Base-by-base conservation (phyloP, 1,139 yeast species). In the Debaryomycetaceae sp. region DNA sequence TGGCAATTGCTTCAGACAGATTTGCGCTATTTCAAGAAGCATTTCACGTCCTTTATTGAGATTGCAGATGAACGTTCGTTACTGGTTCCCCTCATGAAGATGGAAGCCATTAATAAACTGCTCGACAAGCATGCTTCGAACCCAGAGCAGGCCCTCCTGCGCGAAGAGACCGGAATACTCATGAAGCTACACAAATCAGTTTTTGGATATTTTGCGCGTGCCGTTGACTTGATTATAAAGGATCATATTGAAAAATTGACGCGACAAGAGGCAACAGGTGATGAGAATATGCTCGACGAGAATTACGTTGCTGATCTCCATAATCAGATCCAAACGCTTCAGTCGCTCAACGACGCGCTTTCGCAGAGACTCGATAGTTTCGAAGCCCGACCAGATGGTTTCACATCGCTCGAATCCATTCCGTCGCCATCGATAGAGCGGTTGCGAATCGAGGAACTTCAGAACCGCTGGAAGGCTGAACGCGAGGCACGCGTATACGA, bases 401-500 rank as follows among this genome's bases (percentile, higher is more conserved):
- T 23, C 22, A 21, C 29, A 27, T 27, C 15, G 16, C 29, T 13
- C 20, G 25, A 10, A 16, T 30, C 32, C 23, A 18, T 18, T 10
- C 20, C 20, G 6, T 11, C 11, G 18, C 18, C 16, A 11, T 8
- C 34, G 25, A 26, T 32, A 29, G 29, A 37, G 30, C 60, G 57
- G 33, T 41, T 76, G 27, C 56, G 85, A 33, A 58, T 77, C 19
- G 77, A 73, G 24, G 86, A 76, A 37, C 46, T 80, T 25, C 69
- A 73, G 26, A 69, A 62, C 34, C 60, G 78, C 39, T 76, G 83
- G 78, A 73, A 76, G 41, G 62, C 76, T 2, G 87, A 80, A 40
- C 56, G 86, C 37, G 92, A 79, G 46, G 70, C 80, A 14, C 53
- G 87, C 23, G 69, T 69, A 15, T 58, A 73, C 33, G 85, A 78